Base-by-base conservation (phyloP, 495 filamentous ascomycete genomes). In the Penicillium goetzii region DNA sequence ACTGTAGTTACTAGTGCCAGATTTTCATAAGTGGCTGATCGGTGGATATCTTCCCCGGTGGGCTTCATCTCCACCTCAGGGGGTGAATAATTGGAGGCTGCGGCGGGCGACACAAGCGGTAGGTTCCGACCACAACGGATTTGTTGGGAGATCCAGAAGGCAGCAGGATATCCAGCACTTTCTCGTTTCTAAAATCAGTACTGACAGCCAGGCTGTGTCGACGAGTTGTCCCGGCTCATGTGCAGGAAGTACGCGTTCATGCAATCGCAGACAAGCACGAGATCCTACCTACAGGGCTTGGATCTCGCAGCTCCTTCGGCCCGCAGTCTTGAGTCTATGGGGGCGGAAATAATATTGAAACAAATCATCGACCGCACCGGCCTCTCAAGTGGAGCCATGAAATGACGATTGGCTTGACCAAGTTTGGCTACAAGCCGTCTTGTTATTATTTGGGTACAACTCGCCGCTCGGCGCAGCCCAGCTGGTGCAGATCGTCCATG, bases 361-460 rank as follows among this genome's bases (percentile, higher is more conserved):
- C 61, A 38, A 54, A 53, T 58, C 56, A 38, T 14, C 23, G 3
- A 17, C 43, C 45, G 52, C 30, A 38, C 53, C 36, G 30, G 21
- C 30, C 36, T 41, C 11, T 41, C 21, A 61, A 36, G 63, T 63
- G 66, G 66, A 49, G 2, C 63, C 50, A 2, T 12, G 30, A 63
- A 33, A 66, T 68, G 63, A 63, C 56, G 63, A 68, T 66, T 47
- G 21, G 7, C 40, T 55, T 59, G 34, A 14, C 59, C 51, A 26
- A 40, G 25, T 32, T 41, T 25, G 28, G 10, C 28, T 58, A 30
- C 56, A 17, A 17, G 49, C 54, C 56, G 56, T 33, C 26, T 3
- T 21, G 12, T 30, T n/a, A 14, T n/a, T n/a, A 21, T 34, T 26
- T 36, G 49, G 43, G 19, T 17, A 11, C 40, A 25, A 52, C 30